A percentile compares a stretch with the other conserved stretches of the same genome.
phyloP scores from a whole-genome alignment of 805 yeast species.

The Kluyveromyces lactis region DNA sequence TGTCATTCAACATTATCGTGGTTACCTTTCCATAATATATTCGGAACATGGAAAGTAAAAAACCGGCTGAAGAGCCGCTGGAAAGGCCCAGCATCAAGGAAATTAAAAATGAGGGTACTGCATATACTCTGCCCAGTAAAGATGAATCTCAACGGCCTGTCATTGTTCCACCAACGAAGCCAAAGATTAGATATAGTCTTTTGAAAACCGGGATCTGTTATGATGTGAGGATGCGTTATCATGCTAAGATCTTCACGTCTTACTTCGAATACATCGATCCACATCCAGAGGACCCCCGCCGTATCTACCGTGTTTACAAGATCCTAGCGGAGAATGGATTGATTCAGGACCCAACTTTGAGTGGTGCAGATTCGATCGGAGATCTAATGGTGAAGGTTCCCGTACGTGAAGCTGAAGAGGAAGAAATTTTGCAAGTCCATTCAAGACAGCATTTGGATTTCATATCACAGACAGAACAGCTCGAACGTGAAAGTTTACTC shows the following conservation, averaged over 20 bases:
- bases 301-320: constrained; percentile 90
- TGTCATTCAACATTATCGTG: no score
- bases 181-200: constrained; percentile 63
- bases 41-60: neutral
- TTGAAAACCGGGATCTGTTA: constrained; percentile 90
- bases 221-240: constrained; percentile 96
- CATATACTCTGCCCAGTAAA: constrained; percentile 2
- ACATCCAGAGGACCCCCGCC: constrained; percentile 97
- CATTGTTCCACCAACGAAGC: constrained; percentile 51
- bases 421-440: constrained; percentile 83
- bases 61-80: constrained; percentile 1
- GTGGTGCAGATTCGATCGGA: constrained; percentile 67
- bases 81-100: neutral
- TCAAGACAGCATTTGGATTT: constrained; percentile 69
- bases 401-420: constrained; percentile 78
- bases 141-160: constrained; percentile 26
- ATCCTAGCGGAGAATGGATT: constrained; percentile 91
- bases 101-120: neutral
- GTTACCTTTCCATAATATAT: no score
- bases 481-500: constrained; percentile 69
- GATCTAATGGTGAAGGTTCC: constrained; percentile 84
- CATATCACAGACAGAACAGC: constrained; percentile 63
- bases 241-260: constrained; percentile 86
- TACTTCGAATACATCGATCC: constrained; percentile 94
- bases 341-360: constrained; percentile 66